These are phyloP conservation scores for Epichloe scottii DNA, from an alignment of 2,329 filamentous ascomycete genomes.

Conservation along the genomic window DNA sequence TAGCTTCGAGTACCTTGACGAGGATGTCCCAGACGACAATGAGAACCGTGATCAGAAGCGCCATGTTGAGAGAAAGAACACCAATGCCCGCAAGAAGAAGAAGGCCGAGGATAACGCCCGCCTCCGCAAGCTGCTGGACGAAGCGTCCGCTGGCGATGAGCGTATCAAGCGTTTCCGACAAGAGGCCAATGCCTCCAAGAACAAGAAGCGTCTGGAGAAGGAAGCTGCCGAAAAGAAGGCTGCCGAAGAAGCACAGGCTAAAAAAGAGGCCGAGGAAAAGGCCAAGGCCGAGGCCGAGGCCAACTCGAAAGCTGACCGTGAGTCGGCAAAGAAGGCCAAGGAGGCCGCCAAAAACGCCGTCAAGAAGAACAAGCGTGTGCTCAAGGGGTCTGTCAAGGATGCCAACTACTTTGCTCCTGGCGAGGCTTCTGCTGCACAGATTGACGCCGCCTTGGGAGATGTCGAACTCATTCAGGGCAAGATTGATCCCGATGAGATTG, in stretches of 20 bases:
- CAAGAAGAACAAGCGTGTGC: constrained; percentile 99
- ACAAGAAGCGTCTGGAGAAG: constrained; percentile 83
- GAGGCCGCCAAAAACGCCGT: constrained; percentile 97
- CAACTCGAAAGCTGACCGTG: constrained; percentile 71
- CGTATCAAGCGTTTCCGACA: constrained; percentile 97
- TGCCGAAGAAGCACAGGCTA: constrained; percentile 70
- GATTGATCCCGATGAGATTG: constrained; percentile 85
- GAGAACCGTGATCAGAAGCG: constrained; percentile 99
- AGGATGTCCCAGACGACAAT: constrained; percentile 97
- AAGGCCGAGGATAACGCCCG: constrained; percentile 96
- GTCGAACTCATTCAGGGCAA: constrained; percentile 79
- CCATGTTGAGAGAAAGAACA: constrained; percentile 96
- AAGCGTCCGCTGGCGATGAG: constrained; percentile 72
- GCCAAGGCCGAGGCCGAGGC: constrained; percentile 75
- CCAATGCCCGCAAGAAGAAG: constrained; percentile 96
- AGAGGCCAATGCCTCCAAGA: constrained; percentile 83
- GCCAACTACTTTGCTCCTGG: constrained; percentile 84
- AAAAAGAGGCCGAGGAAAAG: constrained; percentile 73
- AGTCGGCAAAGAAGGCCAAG: constrained; percentile 87
- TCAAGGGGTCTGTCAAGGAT: constrained; percentile 89
- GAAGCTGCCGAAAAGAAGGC: constrained; percentile 85
- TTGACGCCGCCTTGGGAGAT: constrained; percentile 73
- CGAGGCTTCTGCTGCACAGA: constrained; percentile 59
- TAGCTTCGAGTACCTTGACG: constrained; percentile 94
- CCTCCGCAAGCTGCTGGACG: constrained; percentile 80